phyloP scores from a whole-genome alignment of 768 basidiomycete genomes.

The Megacollybia marginata region DNA sequence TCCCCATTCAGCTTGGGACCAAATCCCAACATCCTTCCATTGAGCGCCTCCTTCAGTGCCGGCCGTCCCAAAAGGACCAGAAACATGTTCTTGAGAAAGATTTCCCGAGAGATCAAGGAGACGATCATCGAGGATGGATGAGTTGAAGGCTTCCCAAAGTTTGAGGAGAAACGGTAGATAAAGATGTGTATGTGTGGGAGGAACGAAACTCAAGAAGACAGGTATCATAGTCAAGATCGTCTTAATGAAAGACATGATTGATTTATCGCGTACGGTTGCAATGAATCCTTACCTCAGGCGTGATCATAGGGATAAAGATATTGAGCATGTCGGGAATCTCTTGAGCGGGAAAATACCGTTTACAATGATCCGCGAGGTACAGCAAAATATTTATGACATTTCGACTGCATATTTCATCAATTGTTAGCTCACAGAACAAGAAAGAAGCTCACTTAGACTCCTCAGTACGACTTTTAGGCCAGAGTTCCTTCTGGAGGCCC shows the following conservation, averaged over 20 bases:
- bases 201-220: conserved; percentile 72
- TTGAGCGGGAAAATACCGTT: conserved; percentile 55
- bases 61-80: conserved; percentile 45
- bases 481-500: conserved; percentile 63
- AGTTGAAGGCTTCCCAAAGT: conserved; percentile 76
- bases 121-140: conserved; percentile 65
- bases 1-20: conserved; percentile 79
- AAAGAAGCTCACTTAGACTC: conserved; percentile 44
- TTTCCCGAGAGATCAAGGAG: conserved; percentile 65
- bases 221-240: conserved; percentile 65
- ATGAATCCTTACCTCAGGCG: conserved; percentile 45
- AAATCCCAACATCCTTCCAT: conserved; percentile 87
- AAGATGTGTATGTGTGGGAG: conserved; percentile 53
- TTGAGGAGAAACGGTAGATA: conserved; percentile 70
- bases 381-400: conserved; percentile 66
- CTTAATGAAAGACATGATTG: conserved; percentile 24
- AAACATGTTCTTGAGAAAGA: conserved; percentile 63
- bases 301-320: conserved; percentile 63
- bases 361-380: conserved; percentile 67
- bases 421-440: conserved; percentile 1
- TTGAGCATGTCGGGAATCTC: conserved; percentile 68
- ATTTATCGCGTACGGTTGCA: conserved; percentile 13
- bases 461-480: conserved; percentile 57
- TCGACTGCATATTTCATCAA: conserved; percentile 29
- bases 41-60: conserved; percentile 47